phyloP scores from a whole-genome alignment of 495 filamentous ascomycete genomes.

The Bathelium albidoporum region DNA sequence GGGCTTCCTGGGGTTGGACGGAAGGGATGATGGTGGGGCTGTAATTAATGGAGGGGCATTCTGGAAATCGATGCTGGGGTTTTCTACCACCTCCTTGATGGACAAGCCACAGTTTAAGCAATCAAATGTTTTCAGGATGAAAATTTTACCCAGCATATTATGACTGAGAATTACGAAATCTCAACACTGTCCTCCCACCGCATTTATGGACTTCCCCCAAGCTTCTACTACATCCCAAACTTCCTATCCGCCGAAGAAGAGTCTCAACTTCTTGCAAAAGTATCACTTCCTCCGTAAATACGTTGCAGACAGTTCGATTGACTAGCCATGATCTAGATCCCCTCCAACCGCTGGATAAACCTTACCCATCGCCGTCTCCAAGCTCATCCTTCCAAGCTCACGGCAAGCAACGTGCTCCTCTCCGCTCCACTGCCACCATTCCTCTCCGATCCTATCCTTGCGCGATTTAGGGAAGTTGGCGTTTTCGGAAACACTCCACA shows the following conservation, averaged over 20 bases:
- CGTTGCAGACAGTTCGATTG: not conserved
- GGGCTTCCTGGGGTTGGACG: not conserved
- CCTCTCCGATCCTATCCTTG: conserved; percentile 60
- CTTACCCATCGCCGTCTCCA: conserved; percentile 82
- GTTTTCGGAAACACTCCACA: conserved; percentile 70
- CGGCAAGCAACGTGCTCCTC: conserved; percentile 61
- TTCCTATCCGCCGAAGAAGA: conserved; percentile 79
- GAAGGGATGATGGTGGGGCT: not conserved
- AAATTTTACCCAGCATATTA: conserved; percentile 3
- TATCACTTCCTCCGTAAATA: conserved; percentile 19
- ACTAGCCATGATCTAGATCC: conserved; percentile 19
- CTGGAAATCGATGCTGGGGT: conserved; percentile 7
- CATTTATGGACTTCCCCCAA: conserved; percentile 49
- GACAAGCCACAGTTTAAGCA: no score
- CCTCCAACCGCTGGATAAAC: conserved; percentile 59
- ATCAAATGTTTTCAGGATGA: no score
- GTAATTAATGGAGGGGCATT: not conserved
- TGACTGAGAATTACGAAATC: conserved; percentile 2
- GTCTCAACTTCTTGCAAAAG: conserved; percentile 53
- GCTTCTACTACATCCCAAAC: conserved; percentile 76
- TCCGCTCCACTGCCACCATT: conserved; percentile 64
- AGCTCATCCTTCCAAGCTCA: conserved; percentile 75
- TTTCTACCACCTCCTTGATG: not conserved
- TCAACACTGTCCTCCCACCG: conserved; percentile 6
- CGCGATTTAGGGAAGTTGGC: conserved; percentile 48